These are phyloP conservation scores for Aspergillus pseudonomiae DNA, from an alignment of 2,329 filamentous ascomycete species.

Conservation along the genomic window DNA sequence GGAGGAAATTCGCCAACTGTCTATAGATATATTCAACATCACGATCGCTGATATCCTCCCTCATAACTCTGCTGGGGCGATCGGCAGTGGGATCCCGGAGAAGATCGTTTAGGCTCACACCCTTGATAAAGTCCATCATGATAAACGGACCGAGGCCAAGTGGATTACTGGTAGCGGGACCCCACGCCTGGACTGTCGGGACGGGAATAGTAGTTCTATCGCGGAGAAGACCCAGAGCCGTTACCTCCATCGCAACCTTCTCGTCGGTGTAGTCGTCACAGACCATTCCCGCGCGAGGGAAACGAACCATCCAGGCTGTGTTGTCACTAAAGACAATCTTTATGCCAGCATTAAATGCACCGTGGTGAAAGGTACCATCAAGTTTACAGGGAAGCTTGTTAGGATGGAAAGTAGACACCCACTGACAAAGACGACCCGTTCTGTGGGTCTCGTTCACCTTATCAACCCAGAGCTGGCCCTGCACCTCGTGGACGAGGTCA, in stretches of 20 bases:
- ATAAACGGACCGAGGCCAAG: constrained; percentile 34
- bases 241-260: constrained; percentile 36
- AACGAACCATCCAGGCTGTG: constrained; percentile 34
- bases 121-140: constrained; percentile 34
- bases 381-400: constrained; percentile 35
- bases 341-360: constrained; percentile 36
- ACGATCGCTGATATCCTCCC: constrained; percentile 30
- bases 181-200: constrained; percentile 31
- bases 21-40: constrained; percentile 33
- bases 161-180: constrained; percentile 29
- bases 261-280: constrained; percentile 29
- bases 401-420: constrained; percentile 41
- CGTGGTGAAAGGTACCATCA: constrained; percentile 35
- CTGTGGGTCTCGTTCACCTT: constrained; percentile 25
- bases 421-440: constrained; percentile 27
- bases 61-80: constrained; percentile 47
- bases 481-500: constrained; percentile 23
- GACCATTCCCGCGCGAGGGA: constrained; percentile 31
- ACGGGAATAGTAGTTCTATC: constrained; percentile 31
- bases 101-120: constrained; percentile 29
- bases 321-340: constrained; percentile 37
- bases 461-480: constrained; percentile 27
- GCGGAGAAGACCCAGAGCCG: constrained; percentile 30
- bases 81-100: constrained; percentile 39
- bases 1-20: constrained; percentile 31